Evolutionary conservation across 768 basidiomycete species (phyloP).

Genomic region (Pisolithus sp.): DNA sequence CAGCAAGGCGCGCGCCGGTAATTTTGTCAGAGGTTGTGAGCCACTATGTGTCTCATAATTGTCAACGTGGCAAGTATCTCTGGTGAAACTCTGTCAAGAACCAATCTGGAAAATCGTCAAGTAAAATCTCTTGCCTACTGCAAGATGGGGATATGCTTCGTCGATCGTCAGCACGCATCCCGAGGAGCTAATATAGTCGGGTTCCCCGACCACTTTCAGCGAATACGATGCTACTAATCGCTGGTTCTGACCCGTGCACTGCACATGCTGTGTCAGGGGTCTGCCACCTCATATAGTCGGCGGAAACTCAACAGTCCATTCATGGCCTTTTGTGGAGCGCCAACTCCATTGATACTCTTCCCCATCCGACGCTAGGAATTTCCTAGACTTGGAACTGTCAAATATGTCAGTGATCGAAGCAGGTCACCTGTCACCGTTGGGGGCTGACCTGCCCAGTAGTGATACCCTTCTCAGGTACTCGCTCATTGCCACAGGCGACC

Average conservation of each 20-base stretch:
- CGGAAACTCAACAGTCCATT: constrained; percentile 53
- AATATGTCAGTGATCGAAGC: constrained; percentile 2
- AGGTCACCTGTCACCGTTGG: neutral
- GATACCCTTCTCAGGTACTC: constrained; percentile 43
- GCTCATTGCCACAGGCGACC: constrained; percentile 39
- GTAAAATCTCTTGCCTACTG: constrained; percentile 39
- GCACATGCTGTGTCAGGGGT: neutral
- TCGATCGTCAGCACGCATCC: constrained; percentile 60
- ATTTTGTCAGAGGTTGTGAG: constrained; percentile 34
- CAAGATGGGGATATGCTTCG: constrained; percentile 50
- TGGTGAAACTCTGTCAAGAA: constrained; percentile 8
- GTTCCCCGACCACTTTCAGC: constrained; percentile 49
- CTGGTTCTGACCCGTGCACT: constrained; percentile 52
- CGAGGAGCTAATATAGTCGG: constrained; percentile 46
- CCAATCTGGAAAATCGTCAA: neutral
- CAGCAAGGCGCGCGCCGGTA: neutral
- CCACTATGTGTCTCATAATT: constrained; percentile 59
- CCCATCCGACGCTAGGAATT: constrained; percentile 54
- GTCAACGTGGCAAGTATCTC: constrained; percentile 55
- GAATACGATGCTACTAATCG: constrained; percentile 56
- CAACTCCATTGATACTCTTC: constrained; percentile 58
- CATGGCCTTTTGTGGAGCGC: constrained; percentile 41
- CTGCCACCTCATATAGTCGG: neutral
- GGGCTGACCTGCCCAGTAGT: constrained; percentile 36
- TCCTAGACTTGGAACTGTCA: constrained; percentile 39